Base-by-base conservation (phyloP, 2,329 filamentous ascomycete genomes). In the Aureobasidium sp. region DNA sequence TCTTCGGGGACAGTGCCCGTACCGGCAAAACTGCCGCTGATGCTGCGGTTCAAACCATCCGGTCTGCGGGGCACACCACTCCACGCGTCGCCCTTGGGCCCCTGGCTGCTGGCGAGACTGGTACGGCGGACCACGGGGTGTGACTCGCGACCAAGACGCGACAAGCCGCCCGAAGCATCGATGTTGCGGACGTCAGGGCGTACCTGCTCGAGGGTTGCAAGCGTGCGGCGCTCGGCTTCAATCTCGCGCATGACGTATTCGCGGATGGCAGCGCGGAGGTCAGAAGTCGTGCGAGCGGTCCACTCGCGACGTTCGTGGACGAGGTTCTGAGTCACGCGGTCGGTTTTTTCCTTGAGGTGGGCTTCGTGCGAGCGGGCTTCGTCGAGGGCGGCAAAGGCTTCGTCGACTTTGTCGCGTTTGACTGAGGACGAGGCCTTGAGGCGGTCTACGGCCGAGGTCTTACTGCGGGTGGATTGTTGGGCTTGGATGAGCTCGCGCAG, bases 21-120 rank as follows among this genome's bases (percentile, higher is more conserved):
- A 37, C 57, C 74, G 58, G 84, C 79, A 58, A 87, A 79, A 65
- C 82, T 86, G 42, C 85, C 83, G 53, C 86, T 89, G 59, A 90
- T 78, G 65, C 84, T 90, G 62, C 90, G 79, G 64, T 80, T 85
- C 53, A 89, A 71, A n/a, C 83, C 84, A 62, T 95, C 88, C 25
- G 84, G 83, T 53, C 88, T 80, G 57, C 93, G 80, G 30, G 90
- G 88, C 24, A 96, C 90, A 55, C 93, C 93, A 63, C 89, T 95
- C 93, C 93, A 98, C 14, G 93, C 86, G 69, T 98, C 93, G n/a
- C 93, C 93, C 73, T 95, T 95, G 45, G 93, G 91, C 0, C 93
- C 93, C 71, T 98, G 93, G 63, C 87, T 93, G 41, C 88, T 87
- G 14, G 88, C 87, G 60, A 96, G 71, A 68, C 83, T 91, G 22